Percentiles rank a stretch among this genome's conserved stretches.
These are phyloP conservation scores for Phycomyces nitens DNA, from an alignment of 192 early-diverging fungal genomes.

Conservation along the genomic window DNA sequence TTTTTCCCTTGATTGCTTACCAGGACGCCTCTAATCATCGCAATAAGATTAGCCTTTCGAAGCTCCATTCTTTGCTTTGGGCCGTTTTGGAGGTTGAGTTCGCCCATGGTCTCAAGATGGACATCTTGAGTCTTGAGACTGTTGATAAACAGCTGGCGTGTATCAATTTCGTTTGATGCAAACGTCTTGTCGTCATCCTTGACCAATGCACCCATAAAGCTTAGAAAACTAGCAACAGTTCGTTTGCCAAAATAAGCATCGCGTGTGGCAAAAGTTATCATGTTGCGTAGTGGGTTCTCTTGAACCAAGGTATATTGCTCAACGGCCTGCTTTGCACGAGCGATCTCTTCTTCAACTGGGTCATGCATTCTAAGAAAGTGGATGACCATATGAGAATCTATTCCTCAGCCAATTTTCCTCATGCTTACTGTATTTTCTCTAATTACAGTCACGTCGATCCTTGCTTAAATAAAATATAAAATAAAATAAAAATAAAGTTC, in stretches of 20 bases:
- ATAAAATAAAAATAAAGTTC: too few relatives aligned
- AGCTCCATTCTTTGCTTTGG: not conserved
- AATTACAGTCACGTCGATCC: not conserved
- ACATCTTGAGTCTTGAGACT: constrained; percentile 21
- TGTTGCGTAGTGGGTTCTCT: constrained; percentile 7
- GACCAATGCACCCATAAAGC: constrained; percentile 8
- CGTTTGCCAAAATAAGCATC: constrained; percentile 15
- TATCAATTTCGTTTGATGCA: constrained; percentile 5
- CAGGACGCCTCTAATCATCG: constrained; percentile 21
- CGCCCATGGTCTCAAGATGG: constrained; percentile 19
- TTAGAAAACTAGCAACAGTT: constrained; percentile 19
- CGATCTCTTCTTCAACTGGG: constrained; percentile 5
- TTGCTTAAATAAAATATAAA: too few relatives aligned
- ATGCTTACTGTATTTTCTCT: too few relatives aligned
- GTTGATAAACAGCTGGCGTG: constrained; percentile 22
- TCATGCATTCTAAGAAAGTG: not conserved
- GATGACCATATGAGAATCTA: not conserved
- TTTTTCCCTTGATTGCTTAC: constrained; percentile 19
- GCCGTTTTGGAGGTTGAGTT: constrained; percentile 2
- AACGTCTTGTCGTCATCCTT: constrained; percentile 25
- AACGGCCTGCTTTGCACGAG: not conserved
- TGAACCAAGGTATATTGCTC: not conserved
- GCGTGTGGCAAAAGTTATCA: constrained; percentile 9
- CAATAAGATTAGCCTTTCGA: constrained; percentile 9
- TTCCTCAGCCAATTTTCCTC: too few relatives aligned